phyloP scores from a whole-genome alignment of 176 grass and related monocot genomes.

The Raddia guianensis region DNA sequence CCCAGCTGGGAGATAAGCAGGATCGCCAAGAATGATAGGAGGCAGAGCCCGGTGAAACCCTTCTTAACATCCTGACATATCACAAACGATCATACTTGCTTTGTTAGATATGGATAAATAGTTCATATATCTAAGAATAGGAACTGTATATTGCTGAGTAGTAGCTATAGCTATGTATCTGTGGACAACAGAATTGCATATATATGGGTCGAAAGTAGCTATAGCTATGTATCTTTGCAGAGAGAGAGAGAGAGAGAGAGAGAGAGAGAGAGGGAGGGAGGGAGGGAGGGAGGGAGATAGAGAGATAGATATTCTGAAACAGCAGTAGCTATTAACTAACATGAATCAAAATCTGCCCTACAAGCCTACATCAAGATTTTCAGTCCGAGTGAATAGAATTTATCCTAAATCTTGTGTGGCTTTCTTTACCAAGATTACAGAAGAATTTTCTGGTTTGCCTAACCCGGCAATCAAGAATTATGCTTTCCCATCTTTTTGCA shows the following conservation, averaged over 20 bases:
- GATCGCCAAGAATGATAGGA: conserved; percentile 53
- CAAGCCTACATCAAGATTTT: background rate
- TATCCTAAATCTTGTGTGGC: background rate
- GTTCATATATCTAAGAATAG: background rate
- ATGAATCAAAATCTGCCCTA: background rate
- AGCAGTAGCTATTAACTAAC: background rate
- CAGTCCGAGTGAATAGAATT: background rate
- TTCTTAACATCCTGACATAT: conserved; percentile 55
- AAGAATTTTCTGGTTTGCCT: background rate
- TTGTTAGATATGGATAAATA: conserved; percentile 1
- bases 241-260: too few species aligned
- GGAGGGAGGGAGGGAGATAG: too few species aligned
- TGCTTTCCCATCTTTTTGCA: background rate
- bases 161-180: background rate
- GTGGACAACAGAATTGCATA: background rate
- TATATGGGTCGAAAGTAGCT: too few species aligned
- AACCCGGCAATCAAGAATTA: conserved; percentile 11
- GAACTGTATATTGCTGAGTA: background rate
- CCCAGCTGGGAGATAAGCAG: conserved; percentile 64
- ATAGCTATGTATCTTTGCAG: too few species aligned
- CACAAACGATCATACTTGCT: background rate
- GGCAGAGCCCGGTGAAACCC: conserved; percentile 39
- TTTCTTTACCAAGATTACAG: conserved; percentile 1
- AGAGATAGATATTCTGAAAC: background rate
- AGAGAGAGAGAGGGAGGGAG: too few species aligned